Evolutionary conservation across 306 rosid genomes (phyloP), one percentile per base, ranked within the genome.

Genomic region (Fagus crenata): DNA sequence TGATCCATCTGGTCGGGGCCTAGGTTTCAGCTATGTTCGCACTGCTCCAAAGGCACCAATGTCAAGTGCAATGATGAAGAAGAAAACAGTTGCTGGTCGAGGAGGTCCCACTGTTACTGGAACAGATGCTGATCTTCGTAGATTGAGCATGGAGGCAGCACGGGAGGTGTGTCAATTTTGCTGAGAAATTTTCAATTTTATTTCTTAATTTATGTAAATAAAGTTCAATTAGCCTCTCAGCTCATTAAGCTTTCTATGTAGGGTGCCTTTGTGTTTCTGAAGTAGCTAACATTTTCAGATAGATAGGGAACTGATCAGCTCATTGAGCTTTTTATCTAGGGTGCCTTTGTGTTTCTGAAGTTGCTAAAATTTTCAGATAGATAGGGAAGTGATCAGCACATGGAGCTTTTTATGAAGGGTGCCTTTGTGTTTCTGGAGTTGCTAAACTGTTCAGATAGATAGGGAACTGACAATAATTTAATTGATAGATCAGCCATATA

Each of bases 121-220:
- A 74, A 95, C 98, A 64, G 98, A 95, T 88, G 97, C 98, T 85
- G 98, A 95, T 89, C 89, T 95, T 28, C 98, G 98, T 58, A 92
- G 98, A 81, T 87, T 95, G 82, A 95, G 98, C 95, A 95, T 95
- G 98, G 97, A 95, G 82, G 98, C 98, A 74, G 98, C 98, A 65
- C 82, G 97, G 61, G 98, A 95, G 97, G 98, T 93, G 73, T 59
- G 89, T 51, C 35, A 35, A 51, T 69, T 68, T 69, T n/a, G 13
- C 51, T 59, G 3, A 33, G 49, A 4, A 37, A 39, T 41, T 22
- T 14, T 9, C 8, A 46, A 49, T n/a, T 22, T 22, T 60, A 40
- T 53, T 53, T 67, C 81, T 80, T 11, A 28, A 54, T 74, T 58
- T 77, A 55, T 53, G 39, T 63, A 22, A 64, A 70, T 74, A 55